These are phyloP conservation scores for Pichia manshurica DNA, from an alignment of 805 yeast species.

Conservation along the genomic window DNA sequence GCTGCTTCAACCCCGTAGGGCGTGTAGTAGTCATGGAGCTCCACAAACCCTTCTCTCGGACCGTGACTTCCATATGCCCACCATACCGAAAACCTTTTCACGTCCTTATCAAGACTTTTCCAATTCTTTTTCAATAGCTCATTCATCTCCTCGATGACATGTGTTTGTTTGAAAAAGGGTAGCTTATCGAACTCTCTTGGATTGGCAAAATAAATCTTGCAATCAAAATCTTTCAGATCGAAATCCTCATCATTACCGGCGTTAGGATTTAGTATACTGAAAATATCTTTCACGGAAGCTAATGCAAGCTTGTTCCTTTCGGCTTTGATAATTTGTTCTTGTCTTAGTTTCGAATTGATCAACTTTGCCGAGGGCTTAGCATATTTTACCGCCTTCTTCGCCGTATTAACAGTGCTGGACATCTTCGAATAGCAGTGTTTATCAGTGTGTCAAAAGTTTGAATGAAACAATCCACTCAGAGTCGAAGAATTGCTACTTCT, in stretches of 20 bases:
- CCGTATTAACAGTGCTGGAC: background rate
- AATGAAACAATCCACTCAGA: too few relatives aligned
- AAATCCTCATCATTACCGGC: conserved; percentile 29
- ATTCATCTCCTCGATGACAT: conserved; percentile 44
- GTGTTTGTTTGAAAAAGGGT: conserved; percentile 51
- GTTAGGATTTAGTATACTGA: conserved; percentile 28
- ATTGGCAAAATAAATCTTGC: conserved; percentile 28
- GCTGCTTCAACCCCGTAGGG: conserved; percentile 8
- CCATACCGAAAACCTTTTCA: conserved; percentile 54
- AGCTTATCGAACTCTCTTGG: conserved; percentile 29
- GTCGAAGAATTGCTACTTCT: too few relatives aligned
- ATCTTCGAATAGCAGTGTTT: background rate
- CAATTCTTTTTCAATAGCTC: conserved; percentile 46
- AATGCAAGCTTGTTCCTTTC: conserved; percentile 33
- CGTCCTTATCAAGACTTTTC: conserved; percentile 42
- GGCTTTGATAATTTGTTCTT: conserved; percentile 26
- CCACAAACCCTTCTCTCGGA: conserved; percentile 50
- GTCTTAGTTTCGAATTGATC: conserved; percentile 18
- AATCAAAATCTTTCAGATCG: conserved; percentile 30
- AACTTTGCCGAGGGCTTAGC: conserved; percentile 23
- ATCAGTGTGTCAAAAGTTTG: too few relatives aligned
- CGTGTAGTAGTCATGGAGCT: conserved; percentile 35
- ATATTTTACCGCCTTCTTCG: conserved; percentile 8
- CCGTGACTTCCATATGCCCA: conserved; percentile 70
- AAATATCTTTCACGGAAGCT: conserved; percentile 37